Evolutionary conservation across 2,329 filamentous ascomycete genomes (phyloP).

Genomic region (Botrytis aclada): DNA sequence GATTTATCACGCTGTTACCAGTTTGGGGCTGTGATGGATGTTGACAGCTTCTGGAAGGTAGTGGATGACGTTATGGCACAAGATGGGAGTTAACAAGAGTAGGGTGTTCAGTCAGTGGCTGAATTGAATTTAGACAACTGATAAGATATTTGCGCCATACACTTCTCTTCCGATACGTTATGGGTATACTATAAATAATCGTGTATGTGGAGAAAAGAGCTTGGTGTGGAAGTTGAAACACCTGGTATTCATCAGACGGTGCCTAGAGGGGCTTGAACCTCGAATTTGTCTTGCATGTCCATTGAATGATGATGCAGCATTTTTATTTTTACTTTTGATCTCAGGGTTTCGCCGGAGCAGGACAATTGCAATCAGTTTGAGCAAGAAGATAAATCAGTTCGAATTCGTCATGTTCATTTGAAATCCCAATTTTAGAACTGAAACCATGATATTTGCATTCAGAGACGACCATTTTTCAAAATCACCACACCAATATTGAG

Average conservation of each 20-base stretch:
- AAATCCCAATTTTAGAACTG: background rate
- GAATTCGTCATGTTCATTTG: background rate
- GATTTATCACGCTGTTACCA: slow-evolving; percentile 29
- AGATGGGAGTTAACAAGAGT: background rate
- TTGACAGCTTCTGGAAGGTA: slow-evolving; percentile 30
- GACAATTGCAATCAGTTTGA: background rate
- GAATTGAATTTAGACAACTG: background rate
- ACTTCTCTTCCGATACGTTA: background rate
- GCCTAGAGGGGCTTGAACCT: background rate
- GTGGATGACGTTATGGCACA: slow-evolving; percentile 23
- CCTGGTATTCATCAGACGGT: background rate
- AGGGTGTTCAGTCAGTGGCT: background rate
- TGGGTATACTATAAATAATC: background rate
- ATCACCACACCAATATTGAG: background rate
- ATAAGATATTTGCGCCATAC: background rate
- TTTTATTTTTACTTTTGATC: too few relatives aligned
- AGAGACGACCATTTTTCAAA: too few relatives aligned
- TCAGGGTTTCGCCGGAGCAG: background rate
- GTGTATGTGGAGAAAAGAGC: too few relatives aligned
- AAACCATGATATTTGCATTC: background rate
- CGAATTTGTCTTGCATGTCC: too few relatives aligned
- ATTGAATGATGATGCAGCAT: background rate
- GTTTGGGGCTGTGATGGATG: slow-evolving; percentile 35
- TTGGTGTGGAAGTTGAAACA: background rate
- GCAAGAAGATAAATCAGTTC: background rate